These are phyloP conservation scores for Ascoidea asiatica DNA, from an alignment of 805 yeast species.

Conservation along the genomic window DNA sequence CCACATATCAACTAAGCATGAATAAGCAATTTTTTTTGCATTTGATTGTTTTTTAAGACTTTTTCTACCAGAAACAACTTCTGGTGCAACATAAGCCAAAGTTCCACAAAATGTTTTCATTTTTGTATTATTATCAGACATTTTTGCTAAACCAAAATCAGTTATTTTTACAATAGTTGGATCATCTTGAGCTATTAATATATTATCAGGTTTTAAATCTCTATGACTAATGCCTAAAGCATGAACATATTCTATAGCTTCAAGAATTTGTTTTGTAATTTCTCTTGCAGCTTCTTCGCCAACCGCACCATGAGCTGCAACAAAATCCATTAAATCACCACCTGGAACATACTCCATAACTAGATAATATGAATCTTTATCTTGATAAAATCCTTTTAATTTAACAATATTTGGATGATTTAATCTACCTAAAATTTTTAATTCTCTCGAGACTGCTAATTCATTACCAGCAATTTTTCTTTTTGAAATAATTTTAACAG, in stretches of 20 bases:
- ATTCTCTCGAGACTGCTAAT: constrained; percentile 76
- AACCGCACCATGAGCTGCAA: constrained; percentile 81
- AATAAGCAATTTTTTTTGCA: constrained; percentile 32
- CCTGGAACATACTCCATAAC: constrained; percentile 96
- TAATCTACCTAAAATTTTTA: constrained; percentile 62
- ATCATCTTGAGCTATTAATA: constrained; percentile 77
- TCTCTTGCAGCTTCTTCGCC: constrained; percentile 87
- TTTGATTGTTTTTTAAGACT: constrained; percentile 11
- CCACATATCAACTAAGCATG: constrained; percentile 94
- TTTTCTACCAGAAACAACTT: constrained; percentile 41
- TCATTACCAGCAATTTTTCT: constrained; percentile 65
- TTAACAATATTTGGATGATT: constrained; percentile 80
- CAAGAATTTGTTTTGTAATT: constrained; percentile 69
- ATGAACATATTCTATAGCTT: constrained; percentile 82
- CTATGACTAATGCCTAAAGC: constrained; percentile 87
- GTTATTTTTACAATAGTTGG: constrained; percentile 89
- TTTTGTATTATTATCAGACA: constrained; percentile 70
- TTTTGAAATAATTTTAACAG: constrained; percentile 81
- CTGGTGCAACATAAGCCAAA: constrained; percentile 94
- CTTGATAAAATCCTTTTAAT: constrained; percentile 77
- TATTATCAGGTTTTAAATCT: constrained; percentile 93
- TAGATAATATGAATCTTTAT: constrained; percentile 62
- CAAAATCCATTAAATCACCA: constrained; percentile 96
- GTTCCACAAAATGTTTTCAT: constrained; percentile 98
- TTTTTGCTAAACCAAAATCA: constrained; percentile 93